These are phyloP conservation scores for Blepharisma stoltei DNA, from an alignment of 73 alveolate genomes.

Conservation along the genomic window DNA sequence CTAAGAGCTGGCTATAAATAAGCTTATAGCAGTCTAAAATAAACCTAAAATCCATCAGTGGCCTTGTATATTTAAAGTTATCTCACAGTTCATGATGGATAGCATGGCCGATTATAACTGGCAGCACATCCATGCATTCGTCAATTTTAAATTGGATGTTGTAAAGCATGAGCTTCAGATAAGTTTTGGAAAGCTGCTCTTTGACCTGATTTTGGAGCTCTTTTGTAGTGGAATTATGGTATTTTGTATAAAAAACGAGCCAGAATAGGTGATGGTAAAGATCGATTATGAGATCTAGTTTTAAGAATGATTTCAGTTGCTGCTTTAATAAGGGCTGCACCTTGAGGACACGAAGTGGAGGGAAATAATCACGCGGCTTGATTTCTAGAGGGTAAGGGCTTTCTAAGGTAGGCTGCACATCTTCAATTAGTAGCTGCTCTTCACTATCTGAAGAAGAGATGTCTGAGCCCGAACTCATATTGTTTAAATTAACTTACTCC, in stretches of 20 bases:
- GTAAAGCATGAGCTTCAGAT: background rate
- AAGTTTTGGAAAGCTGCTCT: constrained; percentile 14
- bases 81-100: constrained; percentile 18
- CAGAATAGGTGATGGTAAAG: constrained; percentile 18
- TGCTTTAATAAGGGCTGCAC: background rate
- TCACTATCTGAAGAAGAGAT: constrained; percentile 27
- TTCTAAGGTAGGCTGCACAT: constrained; percentile 2
- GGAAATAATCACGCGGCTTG: background rate
- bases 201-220: background rate
- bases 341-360: background rate
- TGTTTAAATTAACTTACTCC: too few species aligned
- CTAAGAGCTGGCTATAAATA: background rate
- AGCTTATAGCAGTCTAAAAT: constrained; percentile 9
- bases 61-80: background rate
- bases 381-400: constrained; percentile 3
- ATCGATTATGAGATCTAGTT: background rate
- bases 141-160: constrained; percentile 8
- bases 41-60: background rate
- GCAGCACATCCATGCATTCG: constrained; percentile 3
- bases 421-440: background rate
- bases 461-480: background rate
- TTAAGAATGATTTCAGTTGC: background rate
- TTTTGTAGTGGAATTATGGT: background rate
- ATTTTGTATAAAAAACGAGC: background rate
- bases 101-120: background rate